These are phyloP conservation scores for Globisporangium orthogonon DNA, from an alignment of 352 stramenopile genomes.

Conservation along the genomic window DNA sequence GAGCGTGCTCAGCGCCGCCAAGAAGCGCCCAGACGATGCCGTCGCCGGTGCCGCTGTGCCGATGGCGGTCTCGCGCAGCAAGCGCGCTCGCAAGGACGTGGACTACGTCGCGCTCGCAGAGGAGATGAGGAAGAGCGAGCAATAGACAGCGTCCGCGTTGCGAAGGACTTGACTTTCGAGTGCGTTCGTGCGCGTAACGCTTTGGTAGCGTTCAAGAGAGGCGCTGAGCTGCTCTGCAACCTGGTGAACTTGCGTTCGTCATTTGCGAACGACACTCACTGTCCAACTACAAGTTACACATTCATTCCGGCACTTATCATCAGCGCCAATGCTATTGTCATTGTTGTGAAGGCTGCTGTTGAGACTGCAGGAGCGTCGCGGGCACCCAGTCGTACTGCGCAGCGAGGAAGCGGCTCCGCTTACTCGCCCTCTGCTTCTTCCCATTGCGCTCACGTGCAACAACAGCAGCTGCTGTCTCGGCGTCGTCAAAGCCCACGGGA, in stretches of 20 bases:
- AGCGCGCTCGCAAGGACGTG: conserved; percentile 49
- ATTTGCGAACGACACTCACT: too few relatives aligned
- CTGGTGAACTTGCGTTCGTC: too few relatives aligned
- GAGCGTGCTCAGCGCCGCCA: conserved; percentile 11
- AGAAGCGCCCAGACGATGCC: conserved; percentile 23
- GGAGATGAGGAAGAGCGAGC: conserved; percentile 26
- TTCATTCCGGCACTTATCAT: not conserved
- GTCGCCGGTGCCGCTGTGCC: too few relatives aligned
- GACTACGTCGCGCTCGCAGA: conserved; percentile 66
- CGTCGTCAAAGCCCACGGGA: conserved; percentile 20
- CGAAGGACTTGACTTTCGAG: not conserved
- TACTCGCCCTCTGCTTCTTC: conserved; percentile 6
- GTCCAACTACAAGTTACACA: not conserved
- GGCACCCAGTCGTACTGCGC: conserved; percentile 57
- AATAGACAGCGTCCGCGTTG: conserved; percentile 3
- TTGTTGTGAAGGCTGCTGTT: not conserved
- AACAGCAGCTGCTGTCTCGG: not conserved
- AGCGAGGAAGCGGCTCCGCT: conserved; percentile 18
- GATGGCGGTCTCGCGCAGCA: conserved; percentile 25
- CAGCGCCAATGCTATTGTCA: not conserved
- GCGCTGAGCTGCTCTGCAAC: too few relatives aligned
- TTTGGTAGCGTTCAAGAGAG: not conserved
- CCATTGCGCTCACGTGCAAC: conserved; percentile 14
- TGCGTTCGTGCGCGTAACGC: too few relatives aligned
- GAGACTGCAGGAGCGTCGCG: conserved; percentile 27